Base-by-base conservation (phyloP, 75 land plant species). In the Cunninghamia lanceolata region DNA sequence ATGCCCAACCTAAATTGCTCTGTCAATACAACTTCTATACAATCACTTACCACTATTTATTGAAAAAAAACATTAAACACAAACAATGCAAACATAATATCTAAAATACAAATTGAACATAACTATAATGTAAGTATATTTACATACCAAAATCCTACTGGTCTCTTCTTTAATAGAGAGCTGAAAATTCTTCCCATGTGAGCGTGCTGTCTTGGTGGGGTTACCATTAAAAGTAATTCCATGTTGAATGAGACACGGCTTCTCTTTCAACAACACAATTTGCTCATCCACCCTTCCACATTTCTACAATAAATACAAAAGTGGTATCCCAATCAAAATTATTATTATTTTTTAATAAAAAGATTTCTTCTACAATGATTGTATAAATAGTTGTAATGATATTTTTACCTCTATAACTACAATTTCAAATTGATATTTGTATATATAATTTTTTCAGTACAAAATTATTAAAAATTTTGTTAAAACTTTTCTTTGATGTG, bases 211-310 rank as follows among this genome's bases (percentile, higher is more conserved):
- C 73, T 93, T 93, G 54, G 94, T 93, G 66, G 89, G 81, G 84
- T 89, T 92, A 1, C 94, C 94, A 54, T 93, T 90, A 86, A 93
- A 93, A 21, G 90, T 92, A 85, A 85, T 79, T 25, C 94, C 94
- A 54, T 84, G 81, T 45, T 93, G 88, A 30, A 93, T 93, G 83
- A 89, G 88, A 13, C 88, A 68, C 4, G 92, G 90, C 94, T 93
- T 93, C 40, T 86, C 77, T 90, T 92, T 93, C 70, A 93, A 84
- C 82, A 93, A 78, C 35, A 80, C 89, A 38, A 93, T 93, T 82
- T 93, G 93, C 63, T 92, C 93, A 50, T 92, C 88, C 34, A 90
- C 35, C 63, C 85, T 90, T 87, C 94, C 94, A 85, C 94, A 93
- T 86, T 91, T 93, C 94, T 93, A 91, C 3, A 86, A 32, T 13